Percentiles rank a stretch among this genome's conserved stretches.
Evolutionary conservation across 2,329 filamentous ascomycete genomes (phyloP).

Genomic region (Chrysoporthe deuterocubensis): DNA sequence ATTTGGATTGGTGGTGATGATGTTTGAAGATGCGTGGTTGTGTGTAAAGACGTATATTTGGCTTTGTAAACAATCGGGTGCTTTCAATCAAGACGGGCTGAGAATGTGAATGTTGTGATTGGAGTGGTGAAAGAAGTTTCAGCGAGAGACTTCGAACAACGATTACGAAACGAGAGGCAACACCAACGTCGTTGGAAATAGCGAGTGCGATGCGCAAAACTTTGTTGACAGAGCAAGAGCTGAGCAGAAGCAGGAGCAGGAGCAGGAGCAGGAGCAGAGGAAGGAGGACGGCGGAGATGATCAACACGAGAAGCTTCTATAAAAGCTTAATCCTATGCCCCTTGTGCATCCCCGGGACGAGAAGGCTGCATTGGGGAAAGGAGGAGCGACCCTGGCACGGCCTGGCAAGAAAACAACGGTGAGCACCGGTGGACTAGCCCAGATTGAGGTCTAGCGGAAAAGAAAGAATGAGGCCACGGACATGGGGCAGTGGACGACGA

Average conservation of each 20-base stretch:
- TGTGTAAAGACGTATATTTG: not conserved
- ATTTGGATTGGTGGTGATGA: slow-evolving; percentile 3
- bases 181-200: not conserved
- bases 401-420: not conserved
- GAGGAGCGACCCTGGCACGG: slow-evolving; percentile 6
- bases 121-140: not conserved
- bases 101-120: slow-evolving; percentile 5
- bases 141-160: slow-evolving; percentile 12
- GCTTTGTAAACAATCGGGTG: not conserved
- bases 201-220: slow-evolving; percentile 16
- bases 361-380: slow-evolving; percentile 2
- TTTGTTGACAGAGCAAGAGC: slow-evolving; percentile 17
- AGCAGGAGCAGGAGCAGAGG: not conserved
- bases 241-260: not conserved
- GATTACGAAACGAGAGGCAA: slow-evolving; percentile 2
- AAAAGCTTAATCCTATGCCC: slow-evolving; percentile 17
- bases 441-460: not conserved
- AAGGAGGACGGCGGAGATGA: slow-evolving; percentile 1
- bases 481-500: not conserved
- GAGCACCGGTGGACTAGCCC: slow-evolving; percentile 1
- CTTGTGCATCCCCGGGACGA: slow-evolving; percentile 13
- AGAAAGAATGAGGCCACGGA: slow-evolving; percentile 3
- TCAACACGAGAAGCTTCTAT: slow-evolving; percentile 20
- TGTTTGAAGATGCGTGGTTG: slow-evolving; percentile 1
- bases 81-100: not conserved